Evolutionary conservation across 2,329 filamentous ascomycete species (phyloP).

Genomic region (Neonectria neomacrospora): DNA sequence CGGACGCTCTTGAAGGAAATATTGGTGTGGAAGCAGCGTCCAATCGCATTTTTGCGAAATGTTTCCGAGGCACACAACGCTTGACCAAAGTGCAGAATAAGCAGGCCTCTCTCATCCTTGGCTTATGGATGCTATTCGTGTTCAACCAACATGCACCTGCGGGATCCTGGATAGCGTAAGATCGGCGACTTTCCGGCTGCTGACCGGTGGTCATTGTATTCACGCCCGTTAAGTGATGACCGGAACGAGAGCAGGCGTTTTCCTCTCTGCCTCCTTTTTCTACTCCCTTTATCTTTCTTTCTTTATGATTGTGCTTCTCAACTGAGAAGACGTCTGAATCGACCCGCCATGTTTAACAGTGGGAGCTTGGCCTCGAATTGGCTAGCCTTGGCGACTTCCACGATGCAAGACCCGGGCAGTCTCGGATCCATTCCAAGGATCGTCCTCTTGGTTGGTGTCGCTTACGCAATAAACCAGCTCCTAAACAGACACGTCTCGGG

Average conservation of each 20-base stretch:
- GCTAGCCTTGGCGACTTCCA: neutral
- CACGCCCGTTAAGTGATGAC: neutral
- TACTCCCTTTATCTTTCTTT: too few species aligned
- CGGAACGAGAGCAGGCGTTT: neutral
- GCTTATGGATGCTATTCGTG: neutral
- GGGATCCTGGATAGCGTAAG: neutral
- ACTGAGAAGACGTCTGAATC: neutral
- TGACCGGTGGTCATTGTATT: neutral
- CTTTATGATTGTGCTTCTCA: too few species aligned
- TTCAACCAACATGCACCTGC: neutral
- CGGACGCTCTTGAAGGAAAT: neutral
- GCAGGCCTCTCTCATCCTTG: neutral
- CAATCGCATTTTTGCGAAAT: too few species aligned
- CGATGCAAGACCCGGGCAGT: neutral
- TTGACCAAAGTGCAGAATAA: neutral
- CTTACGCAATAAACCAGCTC: constrained; percentile 6
- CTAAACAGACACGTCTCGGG: constrained; percentile 1
- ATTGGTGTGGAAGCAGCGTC: too few species aligned
- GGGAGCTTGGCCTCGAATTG: neutral
- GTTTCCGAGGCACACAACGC: neutral
- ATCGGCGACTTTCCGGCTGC: neutral
- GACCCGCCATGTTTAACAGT: neutral
- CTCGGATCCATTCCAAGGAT: neutral
- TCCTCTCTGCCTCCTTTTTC: neutral
- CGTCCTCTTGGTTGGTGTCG: neutral